Percentiles rank a stretch among this genome's conserved stretches.
phyloP scores from a whole-genome alignment of 2,329 filamentous ascomycete genomes.

The Drechslera avenae region DNA sequence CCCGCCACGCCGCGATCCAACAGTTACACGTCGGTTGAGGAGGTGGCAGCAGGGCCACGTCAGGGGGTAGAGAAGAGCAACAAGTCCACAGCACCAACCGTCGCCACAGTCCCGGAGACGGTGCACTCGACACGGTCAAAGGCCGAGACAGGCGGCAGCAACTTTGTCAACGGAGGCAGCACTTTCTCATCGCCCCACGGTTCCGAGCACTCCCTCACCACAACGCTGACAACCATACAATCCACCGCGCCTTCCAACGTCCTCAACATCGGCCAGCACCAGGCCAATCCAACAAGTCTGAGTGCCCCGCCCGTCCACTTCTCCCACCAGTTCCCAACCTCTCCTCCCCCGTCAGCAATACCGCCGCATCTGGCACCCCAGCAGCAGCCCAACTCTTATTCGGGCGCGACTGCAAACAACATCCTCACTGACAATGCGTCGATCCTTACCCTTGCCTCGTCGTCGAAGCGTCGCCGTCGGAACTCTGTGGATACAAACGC shows the following conservation, averaged over 20 bases:
- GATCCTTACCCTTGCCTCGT: conserved; percentile 82
- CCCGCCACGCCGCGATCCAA: conserved; percentile 47
- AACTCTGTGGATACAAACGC: conserved; percentile 85
- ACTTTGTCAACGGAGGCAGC: conserved; percentile 66
- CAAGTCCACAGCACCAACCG: conserved; percentile 76
- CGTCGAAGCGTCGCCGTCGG: conserved; percentile 75
- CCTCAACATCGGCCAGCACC: conserved; percentile 40
- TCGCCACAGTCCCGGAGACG: conserved; percentile 82
- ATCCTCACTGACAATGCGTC: conserved; percentile 84
- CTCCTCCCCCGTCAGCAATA: conserved; percentile 68
- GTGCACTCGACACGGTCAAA: conserved; percentile 79
- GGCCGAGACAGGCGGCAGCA: conserved; percentile 74
- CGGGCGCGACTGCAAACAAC: conserved; percentile 79
- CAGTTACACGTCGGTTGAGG: conserved; percentile 65
- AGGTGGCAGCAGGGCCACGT: conserved; percentile 53
- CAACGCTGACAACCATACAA: conserved; percentile 84
- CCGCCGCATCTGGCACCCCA: conserved; percentile 69
- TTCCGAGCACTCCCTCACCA: conserved; percentile 79
- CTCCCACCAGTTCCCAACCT: conserved; percentile 62
- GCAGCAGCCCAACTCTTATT: conserved; percentile 71
- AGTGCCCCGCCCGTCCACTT: conserved; percentile 57
- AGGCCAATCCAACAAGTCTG: conserved; percentile 38
- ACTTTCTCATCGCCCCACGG: conserved; percentile 84
- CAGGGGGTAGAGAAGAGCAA: conserved; percentile 66
- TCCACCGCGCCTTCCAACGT: conserved; percentile 67